Conservation (phyloP, 2,329 filamentous ascomycete genomes). For the Fusarium sterilihyphosum region DNA sequence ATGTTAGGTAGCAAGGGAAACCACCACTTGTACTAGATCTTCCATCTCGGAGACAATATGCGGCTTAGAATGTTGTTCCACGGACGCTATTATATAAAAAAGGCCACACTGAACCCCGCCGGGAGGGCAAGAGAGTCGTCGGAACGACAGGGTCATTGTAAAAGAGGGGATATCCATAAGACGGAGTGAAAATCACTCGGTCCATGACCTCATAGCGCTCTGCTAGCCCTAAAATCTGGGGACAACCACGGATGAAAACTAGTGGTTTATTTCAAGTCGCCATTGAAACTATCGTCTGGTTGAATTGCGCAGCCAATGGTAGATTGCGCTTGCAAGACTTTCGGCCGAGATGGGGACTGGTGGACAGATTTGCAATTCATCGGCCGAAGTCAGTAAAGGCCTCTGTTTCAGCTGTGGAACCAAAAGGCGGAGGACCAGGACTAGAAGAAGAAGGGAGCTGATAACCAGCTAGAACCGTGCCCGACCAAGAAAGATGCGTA, state of each 20-base stretch:
- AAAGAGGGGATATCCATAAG: background rate
- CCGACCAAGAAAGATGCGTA: background rate
- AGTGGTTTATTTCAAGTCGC: slow-evolving; percentile 13
- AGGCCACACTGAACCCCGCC: slow-evolving; percentile 2
- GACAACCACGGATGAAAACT: slow-evolving; percentile 20
- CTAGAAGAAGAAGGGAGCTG: slow-evolving; percentile 35
- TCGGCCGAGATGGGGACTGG: slow-evolving; percentile 32
- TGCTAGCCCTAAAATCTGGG: slow-evolving; percentile 38
- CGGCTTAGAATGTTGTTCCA: background rate
- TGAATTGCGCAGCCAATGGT: slow-evolving; percentile 25
- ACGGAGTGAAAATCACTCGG: slow-evolving; percentile 15
- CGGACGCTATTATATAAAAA: background rate
- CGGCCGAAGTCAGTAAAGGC: slow-evolving; percentile 17
- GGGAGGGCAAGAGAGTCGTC: slow-evolving; percentile 1
- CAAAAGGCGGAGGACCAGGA: slow-evolving; percentile 22
- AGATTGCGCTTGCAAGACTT: background rate
- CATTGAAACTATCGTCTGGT: slow-evolving; percentile 3
- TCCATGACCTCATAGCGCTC: slow-evolving; percentile 39
- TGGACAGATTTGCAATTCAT: slow-evolving; percentile 15
- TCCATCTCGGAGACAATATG: background rate
- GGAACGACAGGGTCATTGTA: slow-evolving; percentile 16
- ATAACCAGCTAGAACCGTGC: slow-evolving; percentile 2
- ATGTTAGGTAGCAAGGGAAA: background rate
- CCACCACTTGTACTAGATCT: background rate
- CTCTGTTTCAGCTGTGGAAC: slow-evolving; percentile 32